Base-by-base conservation (phyloP, 2,329 filamentous ascomycete genomes). In the Fusarium cyanostomum region DNA sequence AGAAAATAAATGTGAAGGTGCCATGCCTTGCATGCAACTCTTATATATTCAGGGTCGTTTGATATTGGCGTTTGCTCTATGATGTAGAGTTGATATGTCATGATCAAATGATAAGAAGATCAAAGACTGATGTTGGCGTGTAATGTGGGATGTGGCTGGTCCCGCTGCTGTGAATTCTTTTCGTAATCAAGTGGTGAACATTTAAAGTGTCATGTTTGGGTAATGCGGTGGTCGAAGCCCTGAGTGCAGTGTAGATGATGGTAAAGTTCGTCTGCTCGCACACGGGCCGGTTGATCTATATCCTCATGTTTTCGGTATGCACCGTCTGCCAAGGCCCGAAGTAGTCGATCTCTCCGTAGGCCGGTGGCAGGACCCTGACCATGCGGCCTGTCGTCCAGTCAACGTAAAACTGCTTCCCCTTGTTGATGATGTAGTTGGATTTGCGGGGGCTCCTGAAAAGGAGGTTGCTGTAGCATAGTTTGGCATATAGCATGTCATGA, bases 401-500 rank as follows among this genome's bases (percentile, higher is more conserved):
- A 38, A 87, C 83, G 57, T 81, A 80, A 83, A 84, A 87, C 68
- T 84, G 79, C 71, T 83, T 85, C 37, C 84, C 85, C 61, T 82
- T 80, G 72, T 78, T 78, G 67, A 87, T 81, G 54, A 87, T 80
- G 64, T 84, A 84, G 67, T 85, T 84, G 59, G 80, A 84, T 71
- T 87, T 86, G 49, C 85, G 78, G 21, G 85, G 85, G 56, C 81
- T 84, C 54, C 82, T 79, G 71, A 83, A 84, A 21, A 86, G 77
- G 9, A 87, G 75, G 45, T 85, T 82, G n/a, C 82, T 81, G 72
- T 86, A 86, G 73, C 85, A 87, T 9, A 86, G 77, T 72, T 84
- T 85, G 48, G 85, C 85, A 58, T 87, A 87, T 26, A 86, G 75
- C 73, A 86, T 78, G 66, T 87, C 85, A 72, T 87, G 84, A 30